Percentiles rank a stretch among this genome's conserved stretches.
These are phyloP conservation scores for Gamsiella multidivaricata DNA, from an alignment of 192 early-diverging fungal genomes.

Conservation along the genomic window DNA sequence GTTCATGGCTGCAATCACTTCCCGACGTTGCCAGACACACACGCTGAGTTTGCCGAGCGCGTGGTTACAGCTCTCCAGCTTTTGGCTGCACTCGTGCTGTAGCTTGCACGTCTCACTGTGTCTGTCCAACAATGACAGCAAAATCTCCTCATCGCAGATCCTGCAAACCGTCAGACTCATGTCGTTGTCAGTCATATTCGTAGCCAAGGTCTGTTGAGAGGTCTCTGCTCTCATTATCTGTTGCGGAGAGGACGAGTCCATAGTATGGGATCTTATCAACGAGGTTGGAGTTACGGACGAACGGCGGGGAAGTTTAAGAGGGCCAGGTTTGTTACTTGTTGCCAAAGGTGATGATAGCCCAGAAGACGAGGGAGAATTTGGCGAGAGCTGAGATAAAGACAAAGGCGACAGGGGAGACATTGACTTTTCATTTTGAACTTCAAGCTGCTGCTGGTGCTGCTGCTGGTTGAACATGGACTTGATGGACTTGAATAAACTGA, in stretches of 20 bases:
- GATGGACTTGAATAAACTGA: conserved; percentile 52
- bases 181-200: background rate
- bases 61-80: conserved; percentile 68
- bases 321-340: conserved; percentile 7
- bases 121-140: conserved; percentile 70
- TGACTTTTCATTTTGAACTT: conserved; percentile 1
- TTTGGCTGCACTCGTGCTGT: conserved; percentile 51
- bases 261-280: conserved; percentile 38
- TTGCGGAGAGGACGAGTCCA: conserved; percentile 11
- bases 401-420: conserved; percentile 24
- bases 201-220: background rate
- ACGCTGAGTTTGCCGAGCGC: conserved; percentile 65
- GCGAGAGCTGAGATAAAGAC: conserved; percentile 37
- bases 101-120: conserved; percentile 82
- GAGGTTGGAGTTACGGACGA: conserved; percentile 15
- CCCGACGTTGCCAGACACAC: conserved; percentile 54
- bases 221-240: background rate
- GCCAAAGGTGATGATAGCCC: conserved; percentile 14
- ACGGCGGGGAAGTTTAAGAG: conserved; percentile 38
- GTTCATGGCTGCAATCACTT: conserved; percentile 57
- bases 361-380: conserved; percentile 35
- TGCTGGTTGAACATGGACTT: conserved; percentile 50
- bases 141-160: conserved; percentile 86
- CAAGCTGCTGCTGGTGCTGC: conserved; percentile 13
- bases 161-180: conserved; percentile 74